phyloP scores from a whole-genome alignment of 345 rosid genomes.

The Camelina hispida region DNA sequence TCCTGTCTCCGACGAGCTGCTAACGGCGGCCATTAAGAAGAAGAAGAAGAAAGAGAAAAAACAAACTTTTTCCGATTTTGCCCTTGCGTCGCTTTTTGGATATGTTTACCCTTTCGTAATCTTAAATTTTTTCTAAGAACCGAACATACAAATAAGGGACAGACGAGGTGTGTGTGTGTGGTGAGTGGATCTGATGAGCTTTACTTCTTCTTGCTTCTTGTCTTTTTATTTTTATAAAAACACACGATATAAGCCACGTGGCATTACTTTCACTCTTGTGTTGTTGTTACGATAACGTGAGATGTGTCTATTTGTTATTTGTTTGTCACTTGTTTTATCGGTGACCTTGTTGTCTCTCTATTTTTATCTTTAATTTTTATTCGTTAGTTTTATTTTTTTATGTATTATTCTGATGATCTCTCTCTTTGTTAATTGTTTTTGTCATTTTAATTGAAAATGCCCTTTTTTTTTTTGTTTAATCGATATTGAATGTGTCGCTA shows the following conservation, averaged over 20 bases:
- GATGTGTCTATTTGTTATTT: neutral
- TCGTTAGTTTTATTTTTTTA: neutral
- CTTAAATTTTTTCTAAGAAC: neutral
- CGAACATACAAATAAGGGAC: constrained; percentile 19
- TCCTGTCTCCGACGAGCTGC: constrained; percentile 44
- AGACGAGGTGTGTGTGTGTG: constrained; percentile 23
- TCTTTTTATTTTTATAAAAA: neutral
- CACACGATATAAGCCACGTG: constrained; percentile 31
- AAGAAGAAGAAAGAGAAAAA: too few species aligned
- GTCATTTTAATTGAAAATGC: constrained; percentile 18
- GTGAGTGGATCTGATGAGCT: constrained; percentile 36
- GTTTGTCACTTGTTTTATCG: neutral
- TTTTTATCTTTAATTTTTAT: neutral
- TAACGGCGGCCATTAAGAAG: constrained; percentile 41
- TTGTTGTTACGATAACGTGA: neutral
- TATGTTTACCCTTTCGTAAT: constrained; percentile 34
- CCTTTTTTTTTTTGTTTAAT: constrained; percentile 3
- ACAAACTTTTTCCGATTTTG: neutral
- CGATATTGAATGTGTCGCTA: constrained; percentile 14
- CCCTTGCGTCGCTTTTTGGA: constrained; percentile 38
- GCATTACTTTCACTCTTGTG: constrained; percentile 12
- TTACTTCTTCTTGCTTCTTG: neutral
- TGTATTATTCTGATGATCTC: constrained; percentile 1
- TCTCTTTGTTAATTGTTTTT: constrained; percentile 6
- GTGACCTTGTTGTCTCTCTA: constrained; percentile 32